Evolutionary conservation across 257 asterid species (phyloP), one percentile per base, ranked within the genome.

Genomic region (Gynochthodes officinalis): DNA sequence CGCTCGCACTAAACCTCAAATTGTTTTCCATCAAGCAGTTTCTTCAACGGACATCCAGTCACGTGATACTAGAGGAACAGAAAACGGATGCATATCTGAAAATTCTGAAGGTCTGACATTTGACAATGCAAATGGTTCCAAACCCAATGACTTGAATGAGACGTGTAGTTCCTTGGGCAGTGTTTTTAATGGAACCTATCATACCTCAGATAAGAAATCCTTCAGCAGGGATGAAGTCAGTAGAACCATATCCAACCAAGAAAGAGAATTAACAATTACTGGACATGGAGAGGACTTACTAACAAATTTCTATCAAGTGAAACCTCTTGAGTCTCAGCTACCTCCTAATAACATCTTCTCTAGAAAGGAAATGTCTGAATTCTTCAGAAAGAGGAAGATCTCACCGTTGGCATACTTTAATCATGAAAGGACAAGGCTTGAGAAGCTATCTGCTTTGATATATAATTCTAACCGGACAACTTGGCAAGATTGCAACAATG

Each of bases 281-380:
- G 80, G 84, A 30, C 69, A 75, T 73, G 78, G 64, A 55, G 80
- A 23, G 57, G 85, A 77, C 67, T 79, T 89, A 42, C 44, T 69
- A 18, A 19, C 55, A 46, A 77, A 76, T 42, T 77, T 76, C 64
- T 55, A 74, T 63, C 81, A 86, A 78, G 88, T 87, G 81, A 87
- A 88, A 50, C 96, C 98, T 66, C 78, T 95, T 74, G 81, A 87
- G 77, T 90, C 92, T 76, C 98, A 95, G 77, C 71, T 86, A 68
- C 99, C 97, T 75, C 97, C 98, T 79, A 50, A 69, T 59, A 87
- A 89, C 73, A 70, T 92, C 78, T 87, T 95, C 87, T 95, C 96
- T 77, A 86, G 82, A 86, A 90, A 80, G 82, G 92, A 81, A 62
- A 95, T 95, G 99, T 84, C 95, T 70, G 72, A 64, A 48, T 90